phyloP scores from a whole-genome alignment of 768 basidiomycete species.

The Dioszegia aurantiaca region DNA sequence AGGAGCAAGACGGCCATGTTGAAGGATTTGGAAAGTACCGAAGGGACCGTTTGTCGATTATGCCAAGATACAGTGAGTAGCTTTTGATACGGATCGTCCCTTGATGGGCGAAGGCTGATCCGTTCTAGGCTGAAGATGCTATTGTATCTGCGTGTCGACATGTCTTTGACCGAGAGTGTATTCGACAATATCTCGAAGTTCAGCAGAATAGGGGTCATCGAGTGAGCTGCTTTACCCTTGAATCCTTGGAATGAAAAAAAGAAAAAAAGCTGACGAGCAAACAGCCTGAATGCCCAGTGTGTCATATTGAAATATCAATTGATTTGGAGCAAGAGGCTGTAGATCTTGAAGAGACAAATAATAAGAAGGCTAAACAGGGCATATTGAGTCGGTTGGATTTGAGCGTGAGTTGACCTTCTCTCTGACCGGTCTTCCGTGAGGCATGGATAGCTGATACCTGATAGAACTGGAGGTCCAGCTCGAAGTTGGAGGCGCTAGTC shows the following conservation, averaged over 20 bases:
- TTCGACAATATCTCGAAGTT: slow-evolving; percentile 82
- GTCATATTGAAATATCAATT: slow-evolving; percentile 85
- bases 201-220: slow-evolving; percentile 56
- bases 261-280: slow-evolving; percentile 57
- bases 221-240: slow-evolving; percentile 52
- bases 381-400: slow-evolving; percentile 87
- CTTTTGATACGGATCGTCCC: not conserved
- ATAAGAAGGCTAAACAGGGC: slow-evolving; percentile 68
- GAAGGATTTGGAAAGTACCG: slow-evolving; percentile 58
- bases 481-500: slow-evolving; percentile 92
- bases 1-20: slow-evolving; percentile 70
- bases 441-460: not conserved
- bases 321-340: slow-evolving; percentile 92
- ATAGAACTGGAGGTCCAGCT: slow-evolving; percentile 82
- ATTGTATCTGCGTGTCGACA: slow-evolving; percentile 90
- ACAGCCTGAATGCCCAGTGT: slow-evolving; percentile 82
- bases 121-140: slow-evolving; percentile 71
- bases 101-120: slow-evolving; percentile 4
- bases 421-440: not conserved
- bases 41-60: slow-evolving; percentile 85
- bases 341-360: slow-evolving; percentile 66
- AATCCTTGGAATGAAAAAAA: too few relatives aligned
- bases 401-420: slow-evolving; percentile 54
- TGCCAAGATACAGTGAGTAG: slow-evolving; percentile 77
- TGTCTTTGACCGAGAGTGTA: slow-evolving; percentile 93